Conservation (phyloP, 306 rosid genomes). For the Ochetophila trinervis region DNA sequence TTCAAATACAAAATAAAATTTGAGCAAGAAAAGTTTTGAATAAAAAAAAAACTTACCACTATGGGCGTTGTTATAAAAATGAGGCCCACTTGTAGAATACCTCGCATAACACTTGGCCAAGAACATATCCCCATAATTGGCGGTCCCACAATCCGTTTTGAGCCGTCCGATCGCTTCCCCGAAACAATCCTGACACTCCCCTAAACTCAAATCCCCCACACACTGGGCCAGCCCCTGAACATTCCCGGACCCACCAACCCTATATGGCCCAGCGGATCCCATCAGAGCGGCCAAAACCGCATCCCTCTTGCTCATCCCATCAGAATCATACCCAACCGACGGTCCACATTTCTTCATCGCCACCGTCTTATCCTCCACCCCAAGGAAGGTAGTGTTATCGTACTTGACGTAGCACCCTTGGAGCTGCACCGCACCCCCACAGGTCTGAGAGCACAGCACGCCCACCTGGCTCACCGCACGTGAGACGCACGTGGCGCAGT, state of each 20-base stretch:
- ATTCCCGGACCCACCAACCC: conserved; percentile 67
- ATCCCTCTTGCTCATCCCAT: conserved; percentile 48
- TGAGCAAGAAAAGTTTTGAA: not conserved
- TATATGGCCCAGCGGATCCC: conserved; percentile 49
- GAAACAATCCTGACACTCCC: conserved; percentile 68
- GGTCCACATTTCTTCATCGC: conserved; percentile 80
- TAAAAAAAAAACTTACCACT: conserved; percentile 35
- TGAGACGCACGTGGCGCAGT: conserved; percentile 66
- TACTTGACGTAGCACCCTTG: conserved; percentile 83
- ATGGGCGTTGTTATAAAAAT: conserved; percentile 39
- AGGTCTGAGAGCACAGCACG: conserved; percentile 37
- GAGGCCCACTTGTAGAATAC: conserved; percentile 52
- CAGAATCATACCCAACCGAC: conserved; percentile 43
- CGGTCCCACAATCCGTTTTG: conserved; percentile 58
- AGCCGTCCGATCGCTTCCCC: conserved; percentile 60
- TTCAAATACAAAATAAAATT: not conserved
- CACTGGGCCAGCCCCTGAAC: conserved; percentile 74
- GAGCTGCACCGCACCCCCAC: conserved; percentile 78
- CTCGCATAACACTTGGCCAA: conserved; percentile 71
- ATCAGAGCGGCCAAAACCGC: conserved; percentile 46
- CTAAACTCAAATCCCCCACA: conserved; percentile 55
- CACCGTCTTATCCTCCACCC: conserved; percentile 73
- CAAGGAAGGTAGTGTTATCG: conserved; percentile 64
- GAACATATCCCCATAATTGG: conserved; percentile 66
- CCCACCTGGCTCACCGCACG: conserved; percentile 51